Base-by-base conservation (phyloP, 805 yeast species). In the Sugiyamaella qingdaonensis region DNA sequence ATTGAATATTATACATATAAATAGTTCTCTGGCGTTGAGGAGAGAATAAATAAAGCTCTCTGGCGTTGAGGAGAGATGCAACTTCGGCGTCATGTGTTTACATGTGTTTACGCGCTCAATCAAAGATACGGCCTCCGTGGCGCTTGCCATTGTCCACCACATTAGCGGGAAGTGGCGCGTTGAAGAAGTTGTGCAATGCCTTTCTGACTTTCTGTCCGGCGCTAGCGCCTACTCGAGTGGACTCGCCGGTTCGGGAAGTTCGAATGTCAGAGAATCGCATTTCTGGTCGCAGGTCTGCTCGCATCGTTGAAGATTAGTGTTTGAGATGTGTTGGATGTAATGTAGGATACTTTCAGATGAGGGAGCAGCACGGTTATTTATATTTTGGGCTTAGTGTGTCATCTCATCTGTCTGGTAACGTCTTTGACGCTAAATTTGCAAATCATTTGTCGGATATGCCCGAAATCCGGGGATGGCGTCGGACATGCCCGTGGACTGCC, bases 21-120 rank as follows among this genome's bases (percentile, higher is more conserved):
- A n/a, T 39, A 13, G 7, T 39, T 16, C 43, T 16, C 21, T 13
- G 2, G 43, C 43, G 43, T 39, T 39, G 43, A 39, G 43, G 43
- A 39, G 43, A 16, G 43, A 39, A 39, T 39, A 39, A 39, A 39
- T 39, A 39, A 16, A 16, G 43, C 16, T 39, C 43, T 39, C 43
- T 39, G 24, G 21, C 24, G 43, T 39, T 39, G 43, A 39, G 24
- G 43, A 39, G 43, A 39, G 43, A 39, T 39, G 43, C 43, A n/a
- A 19, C 19, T 13, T 16, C n/a, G n/a, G n/a, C n/a, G n/a, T n/a
- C n/a, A n/a, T 36, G 8, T 36, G 42, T 13, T 19, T 11, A 10
- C 13, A 32, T 32, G 11, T 32, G 8, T 10, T 36, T 9, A 14
- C 9, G 16, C 10, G 13, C 16, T 39, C 19, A 39, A 21, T 39